Evolutionary conservation across 2,329 filamentous ascomycete species (phyloP).

Genomic region (Neonectria punicea): DNA sequence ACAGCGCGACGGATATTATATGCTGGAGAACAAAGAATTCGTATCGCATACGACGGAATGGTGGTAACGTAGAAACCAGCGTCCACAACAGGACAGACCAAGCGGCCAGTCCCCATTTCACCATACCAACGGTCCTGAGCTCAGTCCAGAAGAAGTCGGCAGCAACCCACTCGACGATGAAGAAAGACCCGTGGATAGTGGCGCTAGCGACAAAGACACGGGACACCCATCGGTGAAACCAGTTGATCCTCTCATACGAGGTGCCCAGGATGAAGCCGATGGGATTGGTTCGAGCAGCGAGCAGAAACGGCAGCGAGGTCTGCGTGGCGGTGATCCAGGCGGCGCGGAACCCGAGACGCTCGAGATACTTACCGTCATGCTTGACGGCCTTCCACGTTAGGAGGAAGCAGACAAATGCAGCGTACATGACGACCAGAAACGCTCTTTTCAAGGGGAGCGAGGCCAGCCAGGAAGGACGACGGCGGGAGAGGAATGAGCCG

Average conservation of each 20-base stretch:
- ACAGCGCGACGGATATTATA: constrained; percentile 35
- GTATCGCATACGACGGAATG: constrained; percentile 42
- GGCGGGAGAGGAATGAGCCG: constrained; percentile 17
- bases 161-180: constrained; percentile 36
- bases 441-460: constrained; percentile 34
- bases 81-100: constrained; percentile 43
- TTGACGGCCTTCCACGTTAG: constrained; percentile 41
- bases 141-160: constrained; percentile 42
- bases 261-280: constrained; percentile 37
- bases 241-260: constrained; percentile 43
- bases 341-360: constrained; percentile 42
- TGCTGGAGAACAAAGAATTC: constrained; percentile 45
- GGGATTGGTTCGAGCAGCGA: constrained; percentile 38
- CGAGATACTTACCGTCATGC: constrained; percentile 40
- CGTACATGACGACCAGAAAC: constrained; percentile 27
- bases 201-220: constrained; percentile 39
- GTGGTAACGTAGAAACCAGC: constrained; percentile 33
- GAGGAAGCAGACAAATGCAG: constrained; percentile 35
- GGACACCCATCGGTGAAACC: constrained; percentile 41
- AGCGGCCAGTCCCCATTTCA: constrained; percentile 40
- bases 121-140: constrained; percentile 40
- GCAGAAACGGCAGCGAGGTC: constrained; percentile 37
- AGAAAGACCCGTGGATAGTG: constrained; percentile 41
- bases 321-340: constrained; percentile 41
- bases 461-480: constrained; percentile 26